Conservation (phyloP, 2,329 filamentous ascomycete species). For the Blastomyces percursus region DNA sequence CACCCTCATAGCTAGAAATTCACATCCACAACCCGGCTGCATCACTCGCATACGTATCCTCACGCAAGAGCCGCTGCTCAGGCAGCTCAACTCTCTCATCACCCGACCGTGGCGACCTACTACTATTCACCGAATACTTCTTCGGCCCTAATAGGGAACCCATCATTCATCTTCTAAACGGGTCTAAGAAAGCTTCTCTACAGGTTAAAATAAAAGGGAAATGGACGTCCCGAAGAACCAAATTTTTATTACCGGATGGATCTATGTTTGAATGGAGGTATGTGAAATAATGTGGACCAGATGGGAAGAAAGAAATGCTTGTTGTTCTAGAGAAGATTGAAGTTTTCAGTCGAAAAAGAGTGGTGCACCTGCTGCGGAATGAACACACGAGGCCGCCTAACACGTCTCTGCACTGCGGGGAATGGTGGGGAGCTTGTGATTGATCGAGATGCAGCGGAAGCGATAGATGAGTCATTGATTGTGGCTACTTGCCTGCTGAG, state of each 20-base stretch:
- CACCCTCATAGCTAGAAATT: conserved; percentile 29
- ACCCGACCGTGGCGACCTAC: conserved; percentile 25
- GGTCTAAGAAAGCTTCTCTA: conserved; percentile 15
- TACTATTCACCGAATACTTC: conserved; percentile 47
- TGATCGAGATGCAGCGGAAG: conserved; percentile 33
- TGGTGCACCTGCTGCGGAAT: conserved; percentile 34
- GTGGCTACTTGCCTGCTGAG: conserved; percentile 45
- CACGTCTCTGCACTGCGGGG: conserved; percentile 29
- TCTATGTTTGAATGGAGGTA: conserved; percentile 47
- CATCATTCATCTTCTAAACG: conserved; percentile 30
- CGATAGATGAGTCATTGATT: conserved; percentile 39
- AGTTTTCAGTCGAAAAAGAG: conserved; percentile 6
- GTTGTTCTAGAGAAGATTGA: conserved; percentile 19
- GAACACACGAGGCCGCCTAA: conserved; percentile 32
- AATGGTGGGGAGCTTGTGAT: conserved; percentile 42
- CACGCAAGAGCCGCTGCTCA: conserved; percentile 39
- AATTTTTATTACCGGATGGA: conserved; percentile 40
- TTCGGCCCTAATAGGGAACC: conserved; percentile 47
- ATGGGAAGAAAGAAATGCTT: conserved; percentile 20
- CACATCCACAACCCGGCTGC: conserved; percentile 26
- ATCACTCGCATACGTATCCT: conserved; percentile 41
- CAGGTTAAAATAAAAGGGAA: conserved; percentile 29
- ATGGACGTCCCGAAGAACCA: conserved; percentile 38
- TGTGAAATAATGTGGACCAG: conserved; percentile 26
- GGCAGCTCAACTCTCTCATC: conserved; percentile 41